Evolutionary conservation across 306 rosid genomes (phyloP).

Genomic region (Phaseolus lunatus): DNA sequence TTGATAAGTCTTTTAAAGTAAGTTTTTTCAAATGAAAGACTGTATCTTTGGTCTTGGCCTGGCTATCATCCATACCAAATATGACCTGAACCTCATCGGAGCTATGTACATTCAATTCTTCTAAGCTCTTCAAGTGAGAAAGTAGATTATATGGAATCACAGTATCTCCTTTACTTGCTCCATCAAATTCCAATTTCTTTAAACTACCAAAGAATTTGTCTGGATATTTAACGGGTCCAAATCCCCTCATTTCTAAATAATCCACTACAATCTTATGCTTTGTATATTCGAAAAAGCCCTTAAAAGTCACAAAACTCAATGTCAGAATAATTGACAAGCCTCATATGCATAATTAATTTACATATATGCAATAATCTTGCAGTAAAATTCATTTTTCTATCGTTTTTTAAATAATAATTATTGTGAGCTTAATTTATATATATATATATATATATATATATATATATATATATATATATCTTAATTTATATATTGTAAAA

Average conservation of each 20-base stretch:
- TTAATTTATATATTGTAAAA: no score
- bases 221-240: background rate
- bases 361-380: no score
- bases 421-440: no score
- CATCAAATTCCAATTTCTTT: background rate
- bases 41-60: background rate
- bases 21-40: background rate
- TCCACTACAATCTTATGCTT: background rate
- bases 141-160: conserved; percentile 7
- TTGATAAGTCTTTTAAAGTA: background rate
- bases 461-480: no score
- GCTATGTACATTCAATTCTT: background rate
- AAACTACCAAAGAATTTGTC: background rate
- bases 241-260: background rate
- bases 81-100: background rate
- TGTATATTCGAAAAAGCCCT: background rate
- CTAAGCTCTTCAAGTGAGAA: background rate
- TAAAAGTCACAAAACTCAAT: background rate
- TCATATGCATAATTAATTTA: background rate
- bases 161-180: background rate
- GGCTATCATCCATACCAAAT: background rate
- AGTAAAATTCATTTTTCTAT: no score
- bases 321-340: background rate
- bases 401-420: no score
- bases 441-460: no score